Evolutionary conservation across 1,284 basidiomycete species (phyloP).

Genomic region (Ustilago nuda): DNA sequence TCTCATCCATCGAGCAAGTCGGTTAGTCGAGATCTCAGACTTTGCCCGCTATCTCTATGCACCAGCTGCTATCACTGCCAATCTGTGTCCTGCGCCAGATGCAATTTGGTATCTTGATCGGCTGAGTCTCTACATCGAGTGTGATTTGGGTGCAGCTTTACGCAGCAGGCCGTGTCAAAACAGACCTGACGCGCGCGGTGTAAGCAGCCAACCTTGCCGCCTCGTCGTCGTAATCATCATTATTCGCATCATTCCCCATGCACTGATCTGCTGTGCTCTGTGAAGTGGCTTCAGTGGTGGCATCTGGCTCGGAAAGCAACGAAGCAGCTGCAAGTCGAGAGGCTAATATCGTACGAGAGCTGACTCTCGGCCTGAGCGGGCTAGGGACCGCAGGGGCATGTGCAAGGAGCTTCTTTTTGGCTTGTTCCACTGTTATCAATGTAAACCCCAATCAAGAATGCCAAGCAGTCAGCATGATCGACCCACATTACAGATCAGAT

Average conservation of each 20-base stretch:
- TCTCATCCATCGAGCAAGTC: neutral
- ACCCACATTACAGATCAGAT: neutral
- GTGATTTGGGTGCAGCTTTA: neutral
- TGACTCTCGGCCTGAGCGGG: slow-evolving; percentile 31
- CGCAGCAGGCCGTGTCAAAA: slow-evolving; percentile 9
- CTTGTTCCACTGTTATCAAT: slow-evolving; percentile 21
- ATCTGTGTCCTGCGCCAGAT: no score
- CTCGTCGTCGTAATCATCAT: neutral
- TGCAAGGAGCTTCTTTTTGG: slow-evolving; percentile 23
- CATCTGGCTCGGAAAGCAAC: slow-evolving; percentile 5
- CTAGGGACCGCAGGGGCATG: slow-evolving; percentile 49
- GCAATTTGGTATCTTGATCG: neutral
- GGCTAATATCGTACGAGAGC: slow-evolving; percentile 20
- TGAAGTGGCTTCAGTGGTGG: neutral
- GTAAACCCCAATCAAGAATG: neutral
- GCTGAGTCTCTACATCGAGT: neutral
- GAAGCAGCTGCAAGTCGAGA: slow-evolving; percentile 20
- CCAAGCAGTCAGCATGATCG: neutral
- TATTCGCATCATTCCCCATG: neutral
- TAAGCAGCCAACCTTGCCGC: slow-evolving; percentile 11
- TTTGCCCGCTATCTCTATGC: neutral
- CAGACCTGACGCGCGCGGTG: slow-evolving; percentile 10
- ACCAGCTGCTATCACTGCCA: neutral
- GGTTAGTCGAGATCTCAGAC: no score
- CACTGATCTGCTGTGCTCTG: neutral